Conservation (phyloP, 257 asterid genomes). For the Nemophila menziesii region DNA sequence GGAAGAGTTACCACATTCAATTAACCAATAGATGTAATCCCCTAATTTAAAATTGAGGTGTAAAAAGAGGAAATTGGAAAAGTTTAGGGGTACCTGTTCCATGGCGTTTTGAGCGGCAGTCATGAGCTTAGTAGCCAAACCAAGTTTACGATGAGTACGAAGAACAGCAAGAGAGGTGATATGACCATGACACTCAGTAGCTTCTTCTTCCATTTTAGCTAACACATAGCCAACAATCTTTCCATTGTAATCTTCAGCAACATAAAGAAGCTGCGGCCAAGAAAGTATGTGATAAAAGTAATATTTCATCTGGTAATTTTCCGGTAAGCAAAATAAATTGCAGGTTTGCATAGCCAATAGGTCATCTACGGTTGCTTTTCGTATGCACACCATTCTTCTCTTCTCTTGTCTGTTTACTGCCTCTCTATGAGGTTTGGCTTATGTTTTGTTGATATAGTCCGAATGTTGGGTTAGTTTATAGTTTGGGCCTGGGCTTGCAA, state of each 20-base stretch:
- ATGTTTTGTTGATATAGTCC: background rate
- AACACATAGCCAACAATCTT: slow-evolving; percentile 92
- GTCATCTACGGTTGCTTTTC: slow-evolving; percentile 90
- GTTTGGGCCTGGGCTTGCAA: too few species aligned
- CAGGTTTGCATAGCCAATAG: slow-evolving; percentile 92
- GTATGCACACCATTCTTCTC: slow-evolving; percentile 73
- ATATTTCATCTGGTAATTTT: slow-evolving; percentile 96
- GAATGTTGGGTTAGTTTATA: too few species aligned
- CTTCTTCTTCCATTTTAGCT: slow-evolving; percentile 97
- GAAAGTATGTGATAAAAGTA: slow-evolving; percentile 93
- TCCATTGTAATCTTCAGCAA: slow-evolving; percentile 95
- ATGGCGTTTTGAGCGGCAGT: slow-evolving; percentile 97
- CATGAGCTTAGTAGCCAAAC: slow-evolving; percentile 95
- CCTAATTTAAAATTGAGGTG: too few species aligned
- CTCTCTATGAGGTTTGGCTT: slow-evolving; percentile 4
- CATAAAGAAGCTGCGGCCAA: slow-evolving; percentile 98
- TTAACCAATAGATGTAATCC: too few species aligned
- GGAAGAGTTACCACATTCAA: too few species aligned
- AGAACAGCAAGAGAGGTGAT: slow-evolving; percentile 97
- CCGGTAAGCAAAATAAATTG: slow-evolving; percentile 88
- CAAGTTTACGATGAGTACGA: slow-evolving; percentile 90
- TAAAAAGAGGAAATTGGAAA: background rate
- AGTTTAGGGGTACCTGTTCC: slow-evolving; percentile 50
- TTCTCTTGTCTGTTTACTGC: background rate
- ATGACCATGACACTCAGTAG: slow-evolving; percentile 93